These are phyloP conservation scores for Candida coleopterorum DNA, from an alignment of 805 yeast species.

Conservation along the genomic window DNA sequence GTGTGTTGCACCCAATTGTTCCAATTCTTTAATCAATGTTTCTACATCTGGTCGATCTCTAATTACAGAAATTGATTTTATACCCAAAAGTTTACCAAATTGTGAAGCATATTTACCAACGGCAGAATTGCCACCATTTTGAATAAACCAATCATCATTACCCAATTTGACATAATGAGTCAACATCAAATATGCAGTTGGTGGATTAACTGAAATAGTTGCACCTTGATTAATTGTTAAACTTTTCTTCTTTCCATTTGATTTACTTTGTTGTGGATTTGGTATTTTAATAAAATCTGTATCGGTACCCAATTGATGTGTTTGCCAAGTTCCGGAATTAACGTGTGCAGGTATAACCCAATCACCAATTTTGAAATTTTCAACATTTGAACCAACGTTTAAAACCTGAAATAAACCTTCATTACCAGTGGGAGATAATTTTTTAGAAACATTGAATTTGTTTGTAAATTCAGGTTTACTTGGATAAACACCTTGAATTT, in stretches of 20 bases:
- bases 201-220: conserved; percentile 86
- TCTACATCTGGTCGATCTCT: conserved; percentile 80
- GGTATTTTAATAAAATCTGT: conserved; percentile 56
- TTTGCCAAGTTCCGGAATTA: conserved; percentile 91
- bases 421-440: conserved; percentile 86
- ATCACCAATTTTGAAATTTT: conserved; percentile 58
- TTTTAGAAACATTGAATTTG: conserved; percentile 50
- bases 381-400: conserved; percentile 55
- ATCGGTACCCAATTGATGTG: conserved; percentile 49
- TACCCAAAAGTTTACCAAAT: conserved; percentile 70
- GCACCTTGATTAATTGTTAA: conserved; percentile 62
- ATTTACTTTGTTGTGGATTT: conserved; percentile 43
- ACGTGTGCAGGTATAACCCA: conserved; percentile 80
- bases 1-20: conserved; percentile 70
- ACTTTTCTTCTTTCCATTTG: conserved; percentile 28
- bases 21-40: conserved; percentile 49
- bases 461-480: conserved; percentile 45
- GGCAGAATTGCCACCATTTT: conserved; percentile 94
- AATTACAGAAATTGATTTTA: conserved; percentile 81
- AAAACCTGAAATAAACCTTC: conserved; percentile 89
- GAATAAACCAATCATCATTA: conserved; percentile 84
- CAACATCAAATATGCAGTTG: conserved; percentile 87
- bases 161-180: conserved; percentile 57
- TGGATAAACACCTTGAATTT: conserved; percentile 44
- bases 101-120: conserved; percentile 92